Conservation (phyloP, 176 grass and related monocot genomes). For the bread wheat (Triticum aestivum) region IWGSC_CS_RefSeq_v2.1 NC_057809.1:393604313-393604812, state of each 20-base stretch:
- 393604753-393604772: slow-evolving; percentile 91
- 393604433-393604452: slow-evolving; percentile 89
- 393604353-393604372: slow-evolving; percentile 60
- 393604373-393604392: slow-evolving; percentile 69
- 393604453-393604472: slow-evolving; percentile 88
- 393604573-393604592: slow-evolving; percentile 91
- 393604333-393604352: slow-evolving; percentile 63
- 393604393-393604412: slow-evolving; percentile 91
- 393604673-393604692: slow-evolving; percentile 92
- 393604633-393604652: slow-evolving; percentile 88
- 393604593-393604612: slow-evolving; percentile 91
- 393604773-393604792: slow-evolving; percentile 93
- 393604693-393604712: slow-evolving; percentile 99
- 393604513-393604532: slow-evolving; percentile 91
- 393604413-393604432: slow-evolving; percentile 93
- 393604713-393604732: slow-evolving; percentile 93
- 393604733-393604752: slow-evolving; percentile 99
- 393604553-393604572: slow-evolving; percentile 86
- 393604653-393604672: slow-evolving; percentile 90
- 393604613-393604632: slow-evolving; percentile 56
- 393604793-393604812: slow-evolving; percentile 91
- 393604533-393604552: slow-evolving; percentile 95
- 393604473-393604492: slow-evolving; percentile 75
- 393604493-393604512: slow-evolving; percentile 96
- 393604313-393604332: slow-evolving; percentile 70